phyloP scores from a whole-genome alignment of 441 rosid genomes.

The Gossypium schwendimanii region DNA sequence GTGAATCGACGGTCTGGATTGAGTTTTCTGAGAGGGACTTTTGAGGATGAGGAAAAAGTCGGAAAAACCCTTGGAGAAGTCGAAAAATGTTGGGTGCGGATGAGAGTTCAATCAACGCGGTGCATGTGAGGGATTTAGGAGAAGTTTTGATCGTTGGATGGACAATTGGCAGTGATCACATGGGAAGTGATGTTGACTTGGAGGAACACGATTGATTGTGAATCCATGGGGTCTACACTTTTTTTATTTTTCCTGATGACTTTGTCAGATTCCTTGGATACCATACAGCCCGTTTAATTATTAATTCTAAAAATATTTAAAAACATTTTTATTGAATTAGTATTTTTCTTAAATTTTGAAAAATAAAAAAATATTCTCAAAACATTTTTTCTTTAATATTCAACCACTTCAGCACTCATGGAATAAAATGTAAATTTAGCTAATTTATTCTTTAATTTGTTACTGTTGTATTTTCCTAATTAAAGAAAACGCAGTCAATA shows the following conservation, averaged over 20 bases:
- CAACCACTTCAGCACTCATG: too few relatives aligned
- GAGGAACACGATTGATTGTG: background rate
- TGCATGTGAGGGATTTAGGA: background rate
- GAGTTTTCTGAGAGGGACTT: slow-evolving; percentile 2
- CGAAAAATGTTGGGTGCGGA: background rate
- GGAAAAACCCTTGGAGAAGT: background rate
- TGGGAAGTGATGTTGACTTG: slow-evolving; percentile 15
- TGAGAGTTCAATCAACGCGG: slow-evolving; percentile 8
- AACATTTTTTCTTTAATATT: too few relatives aligned
- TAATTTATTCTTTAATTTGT: too few relatives aligned
- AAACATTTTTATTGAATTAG: too few relatives aligned
- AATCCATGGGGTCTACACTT: slow-evolving; percentile 2
- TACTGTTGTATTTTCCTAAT: too few relatives aligned
- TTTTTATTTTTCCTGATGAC: background rate
- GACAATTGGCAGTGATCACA: background rate
- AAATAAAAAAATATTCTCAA: too few relatives aligned
- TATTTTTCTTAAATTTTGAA: too few relatives aligned
- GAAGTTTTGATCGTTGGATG: slow-evolving; percentile 30
- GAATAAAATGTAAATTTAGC: too few relatives aligned
- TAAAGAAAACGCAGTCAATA: too few relatives aligned
- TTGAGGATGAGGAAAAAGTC: too few relatives aligned
- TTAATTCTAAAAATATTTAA: too few relatives aligned
- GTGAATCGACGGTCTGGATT: slow-evolving; percentile 20
- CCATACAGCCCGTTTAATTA: background rate
- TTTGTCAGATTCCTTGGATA: background rate